Evolutionary conservation across 768 basidiomycete genomes (phyloP), one percentile per base, ranked within the genome.

Genomic region (Harrya chromipes): DNA sequence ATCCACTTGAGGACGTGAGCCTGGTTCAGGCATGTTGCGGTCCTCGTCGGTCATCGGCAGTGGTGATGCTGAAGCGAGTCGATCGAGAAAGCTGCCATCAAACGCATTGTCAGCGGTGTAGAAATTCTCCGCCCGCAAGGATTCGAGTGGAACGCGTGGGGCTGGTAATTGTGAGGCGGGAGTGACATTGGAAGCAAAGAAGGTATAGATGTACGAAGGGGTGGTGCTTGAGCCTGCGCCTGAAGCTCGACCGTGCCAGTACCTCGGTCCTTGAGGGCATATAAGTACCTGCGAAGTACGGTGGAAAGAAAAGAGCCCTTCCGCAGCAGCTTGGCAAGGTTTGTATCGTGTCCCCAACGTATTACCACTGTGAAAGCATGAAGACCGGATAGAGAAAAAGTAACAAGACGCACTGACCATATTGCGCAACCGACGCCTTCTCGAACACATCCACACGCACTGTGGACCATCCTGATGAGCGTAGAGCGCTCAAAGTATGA

Each of bases 371-470:
- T 21, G n/a, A 39, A 40, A n/a, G 21, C 21, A 36, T 60, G 35
- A 64, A 57, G 39, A 41, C 21, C 20, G 43, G 16, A 40, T 24
- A 19, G n/a, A 48, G n/a, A 46, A 45, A 37, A 13, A 29, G 31
- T 1, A 21, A 26, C 40, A 4, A 39, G 4, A 36, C 8, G 31
- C 6, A 66, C 75, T 60, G 45, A 75, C 81, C 82, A 85, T 39
- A 73, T 73, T 3, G 76, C 73, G 67, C 85, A 88, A 17, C 82
- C 85, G 10, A 88, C 71, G 6, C 83, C 84, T 63, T 86, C 83
- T 29, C 81, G 75, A 34, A 81, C 63, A 57, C 85, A 88, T 13
- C 85, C 84, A 55, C 85, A 87, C 3, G 79, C 68, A 53, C 76
- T 80, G 52, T 70, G 72, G 48, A 77, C 70, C 63, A 80, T 77